phyloP scores from a whole-genome alignment of 2,329 filamentous ascomycete genomes.

The Huntiella abstrusa region DNA sequence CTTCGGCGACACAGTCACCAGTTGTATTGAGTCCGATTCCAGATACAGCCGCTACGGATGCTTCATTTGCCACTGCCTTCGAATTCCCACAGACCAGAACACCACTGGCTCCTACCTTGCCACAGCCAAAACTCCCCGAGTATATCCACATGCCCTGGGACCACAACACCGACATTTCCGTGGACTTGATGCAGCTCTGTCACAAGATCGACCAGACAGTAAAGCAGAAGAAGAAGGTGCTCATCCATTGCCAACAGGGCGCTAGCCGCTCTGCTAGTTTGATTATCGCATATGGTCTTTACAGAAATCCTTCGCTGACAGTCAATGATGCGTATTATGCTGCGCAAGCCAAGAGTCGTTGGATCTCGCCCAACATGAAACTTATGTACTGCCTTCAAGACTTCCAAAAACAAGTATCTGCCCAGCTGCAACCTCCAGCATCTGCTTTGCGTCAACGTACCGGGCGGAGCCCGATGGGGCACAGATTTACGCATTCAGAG shows the following conservation, averaged over 20 bases:
- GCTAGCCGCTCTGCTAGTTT: conserved; percentile 71
- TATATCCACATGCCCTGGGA: conserved; percentile 82
- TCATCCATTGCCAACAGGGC: conserved; percentile 73
- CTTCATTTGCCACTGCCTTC: conserved; percentile 23
- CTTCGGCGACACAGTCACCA: conserved; percentile 12
- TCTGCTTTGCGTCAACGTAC: conserved; percentile 30
- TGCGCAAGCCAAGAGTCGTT: conserved; percentile 62
- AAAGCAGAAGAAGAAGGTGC: conserved; percentile 54
- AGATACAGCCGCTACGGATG: conserved; percentile 37
- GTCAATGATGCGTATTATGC: conserved; percentile 72
- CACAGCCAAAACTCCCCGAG: conserved; percentile 38
- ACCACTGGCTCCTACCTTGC: conserved; percentile 30
- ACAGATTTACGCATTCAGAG: conserved; percentile 39
- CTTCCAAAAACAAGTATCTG: conserved; percentile 47
- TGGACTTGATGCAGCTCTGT: conserved; percentile 56
- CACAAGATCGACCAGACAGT: conserved; percentile 57
- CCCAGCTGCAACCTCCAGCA: conserved; percentile 26
- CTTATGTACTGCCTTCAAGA: conserved; percentile 79
- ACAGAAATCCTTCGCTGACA: conserved; percentile 54
- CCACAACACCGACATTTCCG: conserved; percentile 70
- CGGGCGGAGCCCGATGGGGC: conserved; percentile 39
- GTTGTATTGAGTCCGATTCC: conserved; percentile 24
- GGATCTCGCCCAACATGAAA: conserved; percentile 86
- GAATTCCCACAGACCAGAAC: conserved; percentile 15
- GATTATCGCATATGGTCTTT: conserved; percentile 72